Evolutionary conservation across 768 basidiomycete genomes (phyloP), one percentile per base, ranked within the genome.

Genomic region (Mycena polygramma): DNA sequence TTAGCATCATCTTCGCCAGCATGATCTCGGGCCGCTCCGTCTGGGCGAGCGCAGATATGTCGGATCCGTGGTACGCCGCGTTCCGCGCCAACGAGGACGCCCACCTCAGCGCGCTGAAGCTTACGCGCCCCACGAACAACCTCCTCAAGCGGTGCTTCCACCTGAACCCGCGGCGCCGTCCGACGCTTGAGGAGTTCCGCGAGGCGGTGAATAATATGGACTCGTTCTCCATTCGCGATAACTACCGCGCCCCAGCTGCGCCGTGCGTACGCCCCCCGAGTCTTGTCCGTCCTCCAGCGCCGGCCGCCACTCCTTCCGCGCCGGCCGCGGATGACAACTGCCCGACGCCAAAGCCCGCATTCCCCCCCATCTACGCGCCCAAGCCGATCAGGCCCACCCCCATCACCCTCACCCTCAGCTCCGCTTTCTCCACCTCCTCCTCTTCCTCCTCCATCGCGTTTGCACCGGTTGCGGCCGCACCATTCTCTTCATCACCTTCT

Each of bases 71-170:
- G 2, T 70, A 61, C 64, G 52, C 58, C 0, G 59, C 53, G 37
- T 70, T 66, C 64, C 69, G 51, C 4, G 30, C 30, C 19, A 46
- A 70, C 37, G 37, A 36, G 45, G 48, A 66, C 24, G 57, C 61
- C 37, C 58, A 66, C n/a, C 46, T 53, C 64, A 52, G 49, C 14
- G 59, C 64, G 24, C 51, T 70, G 14, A 54, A 39, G 3, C 24
- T 70, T 45, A 48, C 69, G 37, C 63, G 51, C 14, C 57, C 57
- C 2, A 45, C 69, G 19, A 39, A 55, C 48, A 43, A 41, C 10
- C 59, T 70, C 22, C 69, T 70, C 36, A 60, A 66, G 45, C 46
- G 63, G 36, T 68, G 71, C 49, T 68, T 68, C 62, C 39, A 64
- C 36, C 9, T 48, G 35, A 65, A 70, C 64, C 69, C 69, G 35